Base-by-base conservation (phyloP, 805 yeast species). In the Pichia phayaonensis region DNA sequence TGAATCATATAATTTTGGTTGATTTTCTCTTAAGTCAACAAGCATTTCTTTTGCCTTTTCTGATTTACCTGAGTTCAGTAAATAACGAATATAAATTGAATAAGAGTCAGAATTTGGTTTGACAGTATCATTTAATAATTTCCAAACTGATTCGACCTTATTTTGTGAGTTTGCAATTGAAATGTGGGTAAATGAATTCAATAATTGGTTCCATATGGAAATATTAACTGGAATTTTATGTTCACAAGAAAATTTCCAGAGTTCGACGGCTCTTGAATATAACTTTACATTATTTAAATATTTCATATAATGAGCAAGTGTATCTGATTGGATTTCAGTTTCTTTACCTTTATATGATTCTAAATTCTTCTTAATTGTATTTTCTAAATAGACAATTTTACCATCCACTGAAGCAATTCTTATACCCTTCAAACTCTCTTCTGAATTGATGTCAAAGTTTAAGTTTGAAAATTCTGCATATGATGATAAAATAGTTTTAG, bases 181-280 rank as follows among this genome's bases (percentile, higher is more conserved):
- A 38, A 54, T 54, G 45, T 65, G 59, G 11, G 57, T 56, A 41
- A 62, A 70, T 22, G 63, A 55, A 47, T 55, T 68, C 46, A 86
- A 65, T 27, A 84, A 70, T 47, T 76, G 72, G 47, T 82, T 81
- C 89, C 89, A 86, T 1, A 80, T 63, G 0, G 63, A 56, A n/a
- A 72, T 56, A 5, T 52, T 44, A 3, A 61, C 56, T 13, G 43
- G 46, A 74, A 63, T n/a, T 80, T 44, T 24, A 20, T 47, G 47
- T 1, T 54, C 54, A 18, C 71, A 59, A 24, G 50, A 51, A 41
- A 57, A 48, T 38, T 48, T 51, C 54, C 54, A 55, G 16, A 55
- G 22, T 18, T 52, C 56, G 21, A 50, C 46, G 13, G 49, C 47
- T 45, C 46, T 53, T 8, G 54, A 45, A 40, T 50, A 47, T 15